Evolutionary conservation across 2,329 filamentous ascomycete genomes (phyloP), one percentile per base, ranked within the genome.

Genomic region (Cercospora janseana): DNA sequence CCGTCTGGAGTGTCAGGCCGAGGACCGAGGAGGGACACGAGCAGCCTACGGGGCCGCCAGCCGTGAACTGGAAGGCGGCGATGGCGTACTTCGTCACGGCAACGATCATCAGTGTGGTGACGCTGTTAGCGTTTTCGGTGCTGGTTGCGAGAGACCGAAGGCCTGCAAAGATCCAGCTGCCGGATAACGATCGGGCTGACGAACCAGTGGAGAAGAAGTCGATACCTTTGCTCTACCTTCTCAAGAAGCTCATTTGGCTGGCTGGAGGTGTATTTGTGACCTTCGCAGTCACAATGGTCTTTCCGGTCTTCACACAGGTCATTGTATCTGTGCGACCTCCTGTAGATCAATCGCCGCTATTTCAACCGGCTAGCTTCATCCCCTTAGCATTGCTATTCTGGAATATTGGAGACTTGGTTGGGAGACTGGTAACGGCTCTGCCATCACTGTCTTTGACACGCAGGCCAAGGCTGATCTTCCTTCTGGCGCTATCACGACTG

Each of bases 21-120:
- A 38, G 32, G 18, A 20, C 41, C 15, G 45, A 26, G 8, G 34
- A 48, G n/a, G 44, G 24, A 24, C 49, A 41, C 13, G 13, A 49
- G 18, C 53, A 23, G 51, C 56, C 56, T 13, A 54, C 13, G 49
- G 61, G 63, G 40, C 59, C 68, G 54, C 64, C 70, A 44, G 66
- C 73, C 23, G 72, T 74, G 31, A 77, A 77, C 4, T 81, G 81
- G 53, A 85, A 78, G 9, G 87, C 90, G 1, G 93, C 92, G 1
- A 91, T 95, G 61, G 78, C 86, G 49, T 97, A 95, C 74, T 98
- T 98, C 70, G 74, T 94, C 49, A 92, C 91, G 0, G 92, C 93
- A 0, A 89, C 91, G 0, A 72, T 74, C 27, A 82, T 98, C 51
- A 94, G 88, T 2, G 69, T 82, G 9, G 55, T 79, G 6, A 83